phyloP scores from a whole-genome alignment of 2,329 filamentous ascomycete genomes.

The Verticillium tricorpus region DNA sequence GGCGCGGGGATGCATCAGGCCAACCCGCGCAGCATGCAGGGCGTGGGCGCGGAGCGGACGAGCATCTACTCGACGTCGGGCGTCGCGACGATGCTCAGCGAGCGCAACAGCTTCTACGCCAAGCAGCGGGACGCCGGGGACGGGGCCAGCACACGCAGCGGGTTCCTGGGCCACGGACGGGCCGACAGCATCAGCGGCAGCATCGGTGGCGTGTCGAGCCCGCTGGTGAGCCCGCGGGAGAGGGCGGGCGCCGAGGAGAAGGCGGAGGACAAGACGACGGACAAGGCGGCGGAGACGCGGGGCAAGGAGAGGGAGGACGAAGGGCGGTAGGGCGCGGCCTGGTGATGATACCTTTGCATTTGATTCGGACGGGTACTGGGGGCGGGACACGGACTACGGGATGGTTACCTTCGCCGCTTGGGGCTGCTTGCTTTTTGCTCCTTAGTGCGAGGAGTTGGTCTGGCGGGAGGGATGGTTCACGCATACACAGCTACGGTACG shows the following conservation, averaged over 20 bases:
- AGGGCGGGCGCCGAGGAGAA: slow-evolving; percentile 25
- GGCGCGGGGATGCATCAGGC: slow-evolving; percentile 36
- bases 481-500: neutral
- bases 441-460: neutral
- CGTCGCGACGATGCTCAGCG: slow-evolving; percentile 61
- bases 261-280: slow-evolving; percentile 14
- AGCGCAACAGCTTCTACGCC: slow-evolving; percentile 78
- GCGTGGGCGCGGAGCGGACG: slow-evolving; percentile 56
- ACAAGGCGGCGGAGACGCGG: neutral
- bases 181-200: slow-evolving; percentile 80
- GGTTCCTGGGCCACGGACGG: slow-evolving; percentile 68
- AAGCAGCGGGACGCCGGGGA: slow-evolving; percentile 53
- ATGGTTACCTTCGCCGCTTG: neutral
- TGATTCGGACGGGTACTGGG: neutral
- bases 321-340: neutral
- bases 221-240: slow-evolving; percentile 51
- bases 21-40: slow-evolving; percentile 24
- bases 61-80: slow-evolving; percentile 79
- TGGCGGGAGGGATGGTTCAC: neutral
- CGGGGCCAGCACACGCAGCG: slow-evolving; percentile 74
- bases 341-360: neutral
- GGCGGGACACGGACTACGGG: neutral
- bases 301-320: neutral
- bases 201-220: slow-evolving; percentile 58
- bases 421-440: neutral